Percentiles rank a stretch among this genome's conserved stretches.
Evolutionary conservation across 2,329 filamentous ascomycete genomes (phyloP).

Genomic region (Colletotrichum lentis): DNA sequence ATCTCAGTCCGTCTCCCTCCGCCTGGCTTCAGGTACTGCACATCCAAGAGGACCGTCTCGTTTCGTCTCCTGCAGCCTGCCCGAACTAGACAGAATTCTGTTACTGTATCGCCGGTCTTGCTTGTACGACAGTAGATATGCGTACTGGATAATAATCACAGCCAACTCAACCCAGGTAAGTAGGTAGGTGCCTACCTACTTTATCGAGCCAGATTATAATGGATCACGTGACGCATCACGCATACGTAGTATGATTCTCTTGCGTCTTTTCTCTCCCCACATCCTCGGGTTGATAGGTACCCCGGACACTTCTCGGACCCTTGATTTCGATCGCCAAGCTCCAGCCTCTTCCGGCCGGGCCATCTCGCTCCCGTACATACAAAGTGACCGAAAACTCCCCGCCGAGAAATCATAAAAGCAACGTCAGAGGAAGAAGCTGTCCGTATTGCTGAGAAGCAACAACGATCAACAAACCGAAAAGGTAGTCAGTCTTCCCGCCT

Average conservation of each 20-base stretch:
- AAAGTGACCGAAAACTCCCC: conserved; percentile 34
- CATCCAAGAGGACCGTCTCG: not conserved
- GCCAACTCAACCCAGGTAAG: too few relatives aligned
- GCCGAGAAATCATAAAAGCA: conserved; percentile 15
- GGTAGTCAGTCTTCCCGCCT: not conserved
- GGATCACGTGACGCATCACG: conserved; percentile 19
- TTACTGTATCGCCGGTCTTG: too few relatives aligned
- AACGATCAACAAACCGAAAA: not conserved
- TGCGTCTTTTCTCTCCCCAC: conserved; percentile 3
- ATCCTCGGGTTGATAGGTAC: not conserved
- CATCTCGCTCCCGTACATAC: conserved; percentile 2
- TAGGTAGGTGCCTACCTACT: too few relatives aligned
- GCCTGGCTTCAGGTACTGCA: conserved; percentile 8
- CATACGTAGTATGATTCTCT: not conserved
- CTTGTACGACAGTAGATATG: too few relatives aligned
- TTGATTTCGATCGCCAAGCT: conserved; percentile 1
- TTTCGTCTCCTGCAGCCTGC: conserved; percentile 1
- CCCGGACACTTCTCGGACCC: not conserved
- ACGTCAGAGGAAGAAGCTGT: not conserved
- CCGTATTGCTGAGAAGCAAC: not conserved
- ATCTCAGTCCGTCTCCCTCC: not conserved
- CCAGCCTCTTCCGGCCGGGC: conserved; percentile 9
- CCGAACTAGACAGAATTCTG: too few relatives aligned
- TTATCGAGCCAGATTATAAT: not conserved
- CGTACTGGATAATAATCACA: too few relatives aligned